Conservation (phyloP, 805 yeast species). For the Ogataea sp. region DNA sequence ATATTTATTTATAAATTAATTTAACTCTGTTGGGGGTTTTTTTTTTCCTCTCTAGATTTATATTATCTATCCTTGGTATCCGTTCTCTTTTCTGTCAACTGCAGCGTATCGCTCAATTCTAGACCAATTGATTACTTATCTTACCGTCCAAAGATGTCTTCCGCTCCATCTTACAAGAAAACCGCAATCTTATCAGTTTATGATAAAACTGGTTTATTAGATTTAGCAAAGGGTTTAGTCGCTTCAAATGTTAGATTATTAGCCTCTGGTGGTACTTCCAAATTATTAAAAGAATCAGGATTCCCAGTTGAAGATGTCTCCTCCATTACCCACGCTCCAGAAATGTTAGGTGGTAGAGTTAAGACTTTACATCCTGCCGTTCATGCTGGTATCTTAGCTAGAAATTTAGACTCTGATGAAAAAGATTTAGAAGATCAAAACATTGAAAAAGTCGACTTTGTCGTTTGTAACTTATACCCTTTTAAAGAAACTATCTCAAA, state of each 20-base stretch:
- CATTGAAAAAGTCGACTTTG: slow-evolving; percentile 93
- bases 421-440: slow-evolving; percentile 81
- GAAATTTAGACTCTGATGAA: slow-evolving; percentile 87
- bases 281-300: slow-evolving; percentile 91
- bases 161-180: slow-evolving; percentile 35
- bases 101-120: background rate
- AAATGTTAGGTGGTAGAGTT: slow-evolving; percentile 97
- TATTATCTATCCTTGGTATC: too few relatives aligned
- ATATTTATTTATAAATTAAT: too few relatives aligned
- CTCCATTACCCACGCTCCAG: slow-evolving; percentile 95
- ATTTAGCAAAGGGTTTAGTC: slow-evolving; percentile 90
- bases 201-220: slow-evolving; percentile 94
- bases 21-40: too few relatives aligned
- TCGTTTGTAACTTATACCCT: slow-evolving; percentile 96
- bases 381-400: slow-evolving; percentile 95
- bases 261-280: slow-evolving; percentile 98
- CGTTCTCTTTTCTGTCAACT: background rate
- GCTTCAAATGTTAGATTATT: slow-evolving; percentile 84
- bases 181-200: slow-evolving; percentile 96
- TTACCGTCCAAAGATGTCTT: too few relatives aligned
- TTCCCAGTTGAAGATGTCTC: slow-evolving; percentile 97
- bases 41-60: too few relatives aligned
- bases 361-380: slow-evolving; percentile 98
- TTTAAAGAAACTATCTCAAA: slow-evolving; percentile 96
- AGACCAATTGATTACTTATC: too few relatives aligned